Conservation (phyloP, 106 monocot species). For the Dendrobium officinale region DNA sequence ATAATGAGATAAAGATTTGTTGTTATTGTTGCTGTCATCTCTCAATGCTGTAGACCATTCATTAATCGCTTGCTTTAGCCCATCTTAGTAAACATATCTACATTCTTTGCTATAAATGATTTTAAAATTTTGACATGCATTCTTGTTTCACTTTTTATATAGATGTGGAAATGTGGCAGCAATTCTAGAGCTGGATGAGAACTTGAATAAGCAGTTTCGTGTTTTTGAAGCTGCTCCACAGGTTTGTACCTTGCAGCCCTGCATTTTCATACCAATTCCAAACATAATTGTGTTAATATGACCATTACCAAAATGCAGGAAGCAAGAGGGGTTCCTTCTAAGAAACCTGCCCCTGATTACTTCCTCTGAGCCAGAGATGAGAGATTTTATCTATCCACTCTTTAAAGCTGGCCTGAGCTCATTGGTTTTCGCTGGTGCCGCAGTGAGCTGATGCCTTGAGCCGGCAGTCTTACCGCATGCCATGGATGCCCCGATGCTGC, state of each 20-base stretch:
- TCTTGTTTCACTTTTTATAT: neutral
- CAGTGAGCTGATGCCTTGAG: neutral
- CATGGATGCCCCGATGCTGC: neutral
- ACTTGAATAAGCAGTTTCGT: conserved; percentile 80
- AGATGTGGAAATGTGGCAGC: conserved; percentile 99
- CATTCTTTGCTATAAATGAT: neutral
- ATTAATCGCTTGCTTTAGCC: too few relatives aligned
- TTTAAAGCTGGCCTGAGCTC: neutral
- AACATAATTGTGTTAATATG: neutral
- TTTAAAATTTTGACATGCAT: neutral
- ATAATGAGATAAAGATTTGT: too few relatives aligned
- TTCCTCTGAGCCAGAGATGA: conserved; percentile 47
- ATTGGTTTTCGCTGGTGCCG: neutral
- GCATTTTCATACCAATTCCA: neutral
- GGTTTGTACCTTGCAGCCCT: conserved; percentile 23
- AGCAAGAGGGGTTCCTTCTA: conserved; percentile 85
- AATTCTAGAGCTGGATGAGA: conserved; percentile 96
- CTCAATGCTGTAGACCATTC: too few relatives aligned
- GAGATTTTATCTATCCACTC: neutral
- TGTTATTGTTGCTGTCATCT: too few relatives aligned
- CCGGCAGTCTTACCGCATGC: neutral
- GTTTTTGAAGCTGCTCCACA: conserved; percentile 96
- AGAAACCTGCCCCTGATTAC: conserved; percentile 90
- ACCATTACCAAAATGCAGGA: conserved; percentile 43
- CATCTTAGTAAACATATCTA: too few relatives aligned